Conservation (phyloP, 2,329 filamentous ascomycete species). For the Volutella citrinella region DNA sequence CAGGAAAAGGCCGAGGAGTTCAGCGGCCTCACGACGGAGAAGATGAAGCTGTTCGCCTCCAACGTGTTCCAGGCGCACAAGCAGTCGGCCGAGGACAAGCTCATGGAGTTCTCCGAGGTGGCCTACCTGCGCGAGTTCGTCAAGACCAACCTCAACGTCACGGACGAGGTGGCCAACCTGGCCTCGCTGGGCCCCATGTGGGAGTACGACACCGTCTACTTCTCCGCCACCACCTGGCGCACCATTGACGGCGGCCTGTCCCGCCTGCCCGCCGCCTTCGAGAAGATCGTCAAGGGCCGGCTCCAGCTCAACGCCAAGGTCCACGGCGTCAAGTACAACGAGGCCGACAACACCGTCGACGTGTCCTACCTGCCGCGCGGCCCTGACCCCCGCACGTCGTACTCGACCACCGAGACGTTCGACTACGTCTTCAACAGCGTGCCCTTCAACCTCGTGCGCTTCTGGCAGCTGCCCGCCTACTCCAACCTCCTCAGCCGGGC, state of each 20-base stretch:
- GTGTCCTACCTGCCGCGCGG: slow-evolving; percentile 19
- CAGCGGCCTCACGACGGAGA: slow-evolving; percentile 19
- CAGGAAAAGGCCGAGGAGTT: slow-evolving; percentile 17
- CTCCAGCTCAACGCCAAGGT: slow-evolving; percentile 21
- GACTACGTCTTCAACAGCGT: slow-evolving; percentile 37
- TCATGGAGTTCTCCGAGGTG: slow-evolving; percentile 29
- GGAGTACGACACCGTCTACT: slow-evolving; percentile 28
- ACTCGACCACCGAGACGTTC: slow-evolving; percentile 29
- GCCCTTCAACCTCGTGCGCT: slow-evolving; percentile 34
- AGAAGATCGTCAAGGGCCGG: slow-evolving; percentile 27
- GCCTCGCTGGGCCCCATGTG: slow-evolving; percentile 24
- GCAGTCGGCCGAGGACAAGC: slow-evolving; percentile 24
- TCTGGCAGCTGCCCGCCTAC: slow-evolving; percentile 34
- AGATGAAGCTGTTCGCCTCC: slow-evolving; percentile 17
- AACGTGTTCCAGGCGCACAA: slow-evolving; percentile 31
- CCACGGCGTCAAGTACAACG: slow-evolving; percentile 20
- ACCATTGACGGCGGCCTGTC: slow-evolving; percentile 33
- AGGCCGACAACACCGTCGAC: slow-evolving; percentile 15
- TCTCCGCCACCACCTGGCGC: slow-evolving; percentile 22
- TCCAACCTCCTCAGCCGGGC: slow-evolving; percentile 26
- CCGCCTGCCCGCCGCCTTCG: slow-evolving; percentile 32
- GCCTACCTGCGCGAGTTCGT: slow-evolving; percentile 32
- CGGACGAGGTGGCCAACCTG: slow-evolving; percentile 30
- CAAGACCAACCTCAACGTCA: slow-evolving; percentile 33
- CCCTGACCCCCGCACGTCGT: slow-evolving; percentile 16